phyloP scores from a whole-genome alignment of 495 filamentous ascomycete species.

The Penicillium daleae region DNA sequence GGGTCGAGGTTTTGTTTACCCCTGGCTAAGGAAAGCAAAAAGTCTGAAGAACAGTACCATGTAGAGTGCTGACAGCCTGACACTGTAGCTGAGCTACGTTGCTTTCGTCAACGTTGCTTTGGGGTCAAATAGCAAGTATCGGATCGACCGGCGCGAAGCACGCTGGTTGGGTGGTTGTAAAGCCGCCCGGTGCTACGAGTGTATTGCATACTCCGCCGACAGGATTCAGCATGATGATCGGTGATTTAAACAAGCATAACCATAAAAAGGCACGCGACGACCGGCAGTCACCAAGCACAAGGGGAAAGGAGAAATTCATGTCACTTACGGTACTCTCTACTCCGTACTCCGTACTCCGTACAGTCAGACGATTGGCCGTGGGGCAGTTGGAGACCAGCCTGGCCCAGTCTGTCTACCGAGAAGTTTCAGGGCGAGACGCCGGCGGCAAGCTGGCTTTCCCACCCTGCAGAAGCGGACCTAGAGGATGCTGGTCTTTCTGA shows the following conservation, averaged over 20 bases:
- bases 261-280: slow-evolving; percentile 12
- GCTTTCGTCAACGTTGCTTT: neutral
- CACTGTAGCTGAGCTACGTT: neutral
- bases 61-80: neutral
- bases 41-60: neutral
- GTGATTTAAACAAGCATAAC: slow-evolving; percentile 5
- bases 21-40: neutral
- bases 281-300: slow-evolving; percentile 1
- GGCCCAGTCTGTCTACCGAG: slow-evolving; percentile 5
- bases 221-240: neutral
- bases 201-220: neutral
- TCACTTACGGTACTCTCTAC: no score
- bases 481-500: neutral
- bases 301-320: neutral
- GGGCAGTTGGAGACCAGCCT: neutral
- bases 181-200: slow-evolving; percentile 5
- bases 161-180: slow-evolving; percentile 15
- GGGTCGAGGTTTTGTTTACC: neutral
- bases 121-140: neutral
- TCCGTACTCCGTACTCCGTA: no score
- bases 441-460: slow-evolving; percentile 18
- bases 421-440: slow-evolving; percentile 26
- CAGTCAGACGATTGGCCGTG: neutral
- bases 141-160: slow-evolving; percentile 7
- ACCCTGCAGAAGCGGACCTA: slow-evolving; percentile 12